Evolutionary conservation across 1,284 basidiomycete species (phyloP).

Genomic region (Schizophyllum commune): DNA sequence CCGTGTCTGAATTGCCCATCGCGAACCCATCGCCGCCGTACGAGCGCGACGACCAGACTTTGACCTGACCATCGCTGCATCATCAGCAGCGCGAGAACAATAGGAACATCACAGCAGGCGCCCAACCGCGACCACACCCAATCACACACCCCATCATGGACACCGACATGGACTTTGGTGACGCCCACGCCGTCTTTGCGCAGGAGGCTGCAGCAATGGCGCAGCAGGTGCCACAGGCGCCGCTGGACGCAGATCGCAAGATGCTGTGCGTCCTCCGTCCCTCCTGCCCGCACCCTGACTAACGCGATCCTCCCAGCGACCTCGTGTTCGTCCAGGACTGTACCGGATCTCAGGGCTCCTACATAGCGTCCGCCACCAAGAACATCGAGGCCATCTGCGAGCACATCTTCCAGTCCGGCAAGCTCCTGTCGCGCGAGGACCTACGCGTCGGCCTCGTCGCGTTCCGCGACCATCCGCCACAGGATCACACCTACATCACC

Average conservation of each 20-base stretch:
- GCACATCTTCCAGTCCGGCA: slow-evolving; percentile 92
- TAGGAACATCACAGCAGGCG: not conserved
- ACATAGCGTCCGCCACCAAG: slow-evolving; percentile 87
- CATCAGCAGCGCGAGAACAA: not conserved
- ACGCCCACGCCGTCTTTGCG: slow-evolving; percentile 21
- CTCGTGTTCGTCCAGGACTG: slow-evolving; percentile 88
- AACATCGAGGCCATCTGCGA: slow-evolving; percentile 98
- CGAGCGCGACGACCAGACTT: not conserved
- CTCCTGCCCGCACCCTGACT: slow-evolving; percentile 4
- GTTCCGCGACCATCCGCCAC: slow-evolving; percentile 91
- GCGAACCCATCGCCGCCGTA: not conserved
- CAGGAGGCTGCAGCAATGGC: slow-evolving; percentile 26
- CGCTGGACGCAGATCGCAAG: slow-evolving; percentile 42
- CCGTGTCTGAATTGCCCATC: not conserved
- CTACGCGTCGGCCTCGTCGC: slow-evolving; percentile 87
- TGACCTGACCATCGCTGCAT: not conserved
- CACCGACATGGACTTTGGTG: slow-evolving; percentile 63
- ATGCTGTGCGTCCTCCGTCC: slow-evolving; percentile 54
- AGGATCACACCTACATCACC: slow-evolving; percentile 90
- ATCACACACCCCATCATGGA: slow-evolving; percentile 46
- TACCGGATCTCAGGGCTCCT: slow-evolving; percentile 81
- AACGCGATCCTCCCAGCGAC: slow-evolving; percentile 45
- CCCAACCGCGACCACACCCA: not conserved
- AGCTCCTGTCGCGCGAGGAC: slow-evolving; percentile 80
- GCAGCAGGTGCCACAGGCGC: slow-evolving; percentile 27